Evolutionary conservation across 768 basidiomycete genomes (phyloP), one percentile per base, ranked within the genome.

Genomic region (Lactarius hengduanensis): DNA sequence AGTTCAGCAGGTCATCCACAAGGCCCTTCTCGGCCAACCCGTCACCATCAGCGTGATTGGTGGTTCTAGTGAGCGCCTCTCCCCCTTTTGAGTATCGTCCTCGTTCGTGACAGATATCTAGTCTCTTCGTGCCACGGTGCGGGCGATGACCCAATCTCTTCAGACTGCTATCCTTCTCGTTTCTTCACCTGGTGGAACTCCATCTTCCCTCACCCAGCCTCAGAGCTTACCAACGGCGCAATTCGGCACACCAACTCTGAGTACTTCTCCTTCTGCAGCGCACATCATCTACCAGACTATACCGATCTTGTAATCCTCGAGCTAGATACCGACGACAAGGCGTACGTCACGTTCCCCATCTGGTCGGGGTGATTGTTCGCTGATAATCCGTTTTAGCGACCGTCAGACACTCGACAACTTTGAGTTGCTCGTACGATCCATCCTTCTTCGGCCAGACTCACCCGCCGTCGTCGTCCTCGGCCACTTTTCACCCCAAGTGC

Each of bases 141-240:
- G 10, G 96, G 95, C 1, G 90, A 96, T 73, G 92, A 96, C 75
- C 94, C 93, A 4, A 81, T 97, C 63, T 85, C 92, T 0, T 82
- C 91, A 0, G 78, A 78, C 69, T 96, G 96, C 76, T 99, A 98
- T 77, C 96, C 97, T 1, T 88, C 91, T n/a, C 86, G 86, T 61
- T 92, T 98, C 80, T 98, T 98, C 81, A 81, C 89, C 59, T 99
- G 97, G 96, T 97, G 96, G 92, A 94, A 96, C 78, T 84, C 82
- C 62, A 86, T 98, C n/a, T 99, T 99, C 78, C 97, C 96, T 0
- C 94, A 99, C 76, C 96, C 96, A 0, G 96, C 95, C 2, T 94
- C 96, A 13, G 96, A 98, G 76, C 84, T 99, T 71, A 99, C 96
- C 32, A 99, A 99, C 76, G 96, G 96, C 41, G 96, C 96, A 4